Conservation (phyloP, 495 filamentous ascomycete species). For the Penicillium odoratum region DNA sequence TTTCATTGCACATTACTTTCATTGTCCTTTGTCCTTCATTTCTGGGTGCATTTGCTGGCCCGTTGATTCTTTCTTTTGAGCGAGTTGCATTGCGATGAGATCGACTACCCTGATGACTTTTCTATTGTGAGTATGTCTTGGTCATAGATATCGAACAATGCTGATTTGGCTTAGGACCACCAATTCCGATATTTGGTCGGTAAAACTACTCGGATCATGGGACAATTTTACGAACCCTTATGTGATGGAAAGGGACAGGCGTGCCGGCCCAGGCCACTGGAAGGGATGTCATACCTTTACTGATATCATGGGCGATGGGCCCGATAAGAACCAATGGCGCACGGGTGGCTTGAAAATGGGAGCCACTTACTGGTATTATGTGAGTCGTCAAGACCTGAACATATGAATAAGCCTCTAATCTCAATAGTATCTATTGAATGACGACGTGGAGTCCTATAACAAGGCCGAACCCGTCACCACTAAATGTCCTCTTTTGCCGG, state of each 20-base stretch:
- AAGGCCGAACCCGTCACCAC: conserved; percentile 68
- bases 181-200: conserved; percentile 63
- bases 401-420: conserved; percentile 6
- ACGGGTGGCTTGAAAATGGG: conserved; percentile 87
- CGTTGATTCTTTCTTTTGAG: conserved; percentile 13
- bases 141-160: not conserved
- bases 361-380: conserved; percentile 92
- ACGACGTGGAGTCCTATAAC: conserved; percentile 72
- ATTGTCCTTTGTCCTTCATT: conserved; percentile 2
- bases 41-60: conserved; percentile 14
- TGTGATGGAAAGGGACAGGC: conserved; percentile 72
- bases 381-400: conserved; percentile 44
- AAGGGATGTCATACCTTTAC: conserved; percentile 80
- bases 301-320: conserved; percentile 81
- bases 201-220: conserved; percentile 87
- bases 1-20: conserved; percentile 1
- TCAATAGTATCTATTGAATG: conserved; percentile 74
- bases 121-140: conserved; percentile 58
- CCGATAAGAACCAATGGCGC: conserved; percentile 56
- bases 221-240: conserved; percentile 82
- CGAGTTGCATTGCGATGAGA: conserved; percentile 48
- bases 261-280: conserved; percentile 72
- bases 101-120: conserved; percentile 78
- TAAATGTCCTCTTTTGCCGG: conserved; percentile 81
- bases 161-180: conserved; percentile 39